Conservation (phyloP, 805 yeast species). For the Candida pseudofarinosa region DNA sequence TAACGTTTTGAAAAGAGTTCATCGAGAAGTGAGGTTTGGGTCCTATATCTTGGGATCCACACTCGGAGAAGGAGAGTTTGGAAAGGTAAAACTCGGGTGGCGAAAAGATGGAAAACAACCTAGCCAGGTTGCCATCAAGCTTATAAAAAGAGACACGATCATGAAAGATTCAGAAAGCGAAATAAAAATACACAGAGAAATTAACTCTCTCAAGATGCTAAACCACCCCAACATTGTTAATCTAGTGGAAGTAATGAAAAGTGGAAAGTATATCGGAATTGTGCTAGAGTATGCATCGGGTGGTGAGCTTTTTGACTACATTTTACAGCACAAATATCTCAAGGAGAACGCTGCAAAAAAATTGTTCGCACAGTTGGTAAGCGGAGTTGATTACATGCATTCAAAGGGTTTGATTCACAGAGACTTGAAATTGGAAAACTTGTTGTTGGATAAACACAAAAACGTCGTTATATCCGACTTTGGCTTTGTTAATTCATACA, state of each 20-base stretch:
- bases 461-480: conserved; percentile 86
- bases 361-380: conserved; percentile 85
- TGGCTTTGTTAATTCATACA: conserved; percentile 90
- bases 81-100: conserved; percentile 97
- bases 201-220: conserved; percentile 79
- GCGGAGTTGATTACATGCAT: conserved; percentile 90
- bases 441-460: conserved; percentile 77
- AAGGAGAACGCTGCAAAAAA: conserved; percentile 85
- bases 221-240: conserved; percentile 93
- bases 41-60: conserved; percentile 88
- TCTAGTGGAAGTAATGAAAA: conserved; percentile 87
- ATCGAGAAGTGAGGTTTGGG: conserved; percentile 77
- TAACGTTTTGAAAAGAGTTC: conserved; percentile 12
- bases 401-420: conserved; percentile 76
- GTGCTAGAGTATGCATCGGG: conserved; percentile 96
- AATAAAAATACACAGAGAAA: conserved; percentile 86
- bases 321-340: conserved; percentile 76
- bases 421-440: conserved; percentile 71
- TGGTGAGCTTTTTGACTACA: conserved; percentile 93
- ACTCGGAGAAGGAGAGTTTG: conserved; percentile 96
- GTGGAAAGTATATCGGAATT: conserved; percentile 92
- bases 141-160: conserved; percentile 85
- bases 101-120: conserved; percentile 75
- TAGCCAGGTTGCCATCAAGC: conserved; percentile 88
- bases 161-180: conserved; percentile 83